Base-by-base conservation (phyloP, 2,329 filamentous ascomycete genomes). In the Epichloe gansuensis region DNA sequence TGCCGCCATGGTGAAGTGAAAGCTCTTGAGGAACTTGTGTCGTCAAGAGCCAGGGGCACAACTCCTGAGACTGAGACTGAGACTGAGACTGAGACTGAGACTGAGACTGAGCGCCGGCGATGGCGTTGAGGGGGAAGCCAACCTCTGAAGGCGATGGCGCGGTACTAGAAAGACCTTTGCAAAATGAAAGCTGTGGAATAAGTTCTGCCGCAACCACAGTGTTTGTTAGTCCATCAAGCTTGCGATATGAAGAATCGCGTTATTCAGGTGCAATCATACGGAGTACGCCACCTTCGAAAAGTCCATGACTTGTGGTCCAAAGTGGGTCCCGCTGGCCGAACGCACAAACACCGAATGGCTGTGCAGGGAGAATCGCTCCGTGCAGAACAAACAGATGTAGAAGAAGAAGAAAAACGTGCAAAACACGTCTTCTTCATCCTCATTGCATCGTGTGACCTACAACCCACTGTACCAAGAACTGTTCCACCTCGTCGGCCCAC, bases 1-100 rank as follows among this genome's bases (percentile, higher is more conserved):
- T 49, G 55, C 39, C 34, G 50, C 54, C 60, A 63, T 63, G 46
- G 28, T 35, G n/a, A 48, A 21, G 23, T 21, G 3, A 9, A 39
- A 39, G 17, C 3, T 21, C 21, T 48, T 38, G 21, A 23, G 17
- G 17, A 35, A 38, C 8, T 25, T 9, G 35, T 5, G 25, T 15
- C n/a, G 48, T 11, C 15, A 37, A 9, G 21, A 21, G 38, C 37
- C 15, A 45, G 28, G 41, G 41, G 41, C 9, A 21, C 8, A 23
- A 21, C n/a, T 28, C 49, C 28, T 38, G 21, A 21, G 28, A 6
- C 31, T 13, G 12, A 21, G 28, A 6, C 31, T 13, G 12, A 12
- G 12, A 38, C 28, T 28, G 17, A 4, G 21, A n/a, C 28, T 38
- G 21, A 21, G 28, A 6, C 31, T 13, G 12, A 21, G 28, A 6